Conservation (phyloP, 179 eudicot species). For the Silene coronaria region DNA sequence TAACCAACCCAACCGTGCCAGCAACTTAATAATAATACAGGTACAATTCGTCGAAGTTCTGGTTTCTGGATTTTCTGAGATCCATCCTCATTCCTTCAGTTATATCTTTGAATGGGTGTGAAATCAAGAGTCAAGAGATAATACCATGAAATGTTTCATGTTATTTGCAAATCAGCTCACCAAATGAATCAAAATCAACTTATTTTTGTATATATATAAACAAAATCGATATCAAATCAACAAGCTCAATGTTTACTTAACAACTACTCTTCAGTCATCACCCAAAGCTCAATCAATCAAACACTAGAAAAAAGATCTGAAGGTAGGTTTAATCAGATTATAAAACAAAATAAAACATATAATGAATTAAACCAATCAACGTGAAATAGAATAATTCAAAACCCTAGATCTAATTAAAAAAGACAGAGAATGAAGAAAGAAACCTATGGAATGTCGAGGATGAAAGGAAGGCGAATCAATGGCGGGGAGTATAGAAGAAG, state of each 20-base stretch:
- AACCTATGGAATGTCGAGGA: slow-evolving; percentile 5
- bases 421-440: neutral
- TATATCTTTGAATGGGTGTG: slow-evolving; percentile 48
- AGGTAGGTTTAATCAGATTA: neutral
- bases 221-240: no score
- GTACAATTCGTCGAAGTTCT: slow-evolving; percentile 74
- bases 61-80: slow-evolving; percentile 41
- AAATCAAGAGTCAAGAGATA: no score
- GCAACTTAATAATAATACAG: slow-evolving; percentile 84
- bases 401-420: slow-evolving; percentile 1
- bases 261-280: neutral
- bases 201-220: no score
- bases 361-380: neutral
- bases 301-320: neutral
- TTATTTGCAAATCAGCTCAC: no score
- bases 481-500: slow-evolving; percentile 8
- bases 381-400: neutral
- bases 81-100: slow-evolving; percentile 43
- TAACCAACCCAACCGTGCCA: slow-evolving; percentile 87
- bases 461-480: slow-evolving; percentile 8
- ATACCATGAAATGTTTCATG: no score
- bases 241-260: neutral
- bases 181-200: neutral
- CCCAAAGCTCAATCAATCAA: neutral
- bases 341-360: neutral